A percentile compares a stretch with the other conserved stretches of the same genome.
These are phyloP conservation scores for Xylaria grammica DNA, from an alignment of 495 filamentous ascomycete genomes.

Conservation along the genomic window DNA sequence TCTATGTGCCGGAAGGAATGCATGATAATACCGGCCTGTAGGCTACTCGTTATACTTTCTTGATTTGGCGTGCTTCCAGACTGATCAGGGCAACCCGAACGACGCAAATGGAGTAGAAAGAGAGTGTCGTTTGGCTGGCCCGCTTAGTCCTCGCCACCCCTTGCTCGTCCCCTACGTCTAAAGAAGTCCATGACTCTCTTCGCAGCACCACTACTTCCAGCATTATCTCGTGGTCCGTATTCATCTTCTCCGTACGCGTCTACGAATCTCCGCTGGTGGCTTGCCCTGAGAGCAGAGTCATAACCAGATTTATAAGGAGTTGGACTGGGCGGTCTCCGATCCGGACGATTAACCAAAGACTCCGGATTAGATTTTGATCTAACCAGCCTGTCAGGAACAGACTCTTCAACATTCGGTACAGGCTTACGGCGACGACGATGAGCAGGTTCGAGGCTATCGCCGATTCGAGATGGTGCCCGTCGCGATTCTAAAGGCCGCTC, in stretches of 20 bases:
- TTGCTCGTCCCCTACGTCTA: conserved; percentile 78
- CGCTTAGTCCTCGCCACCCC: conserved; percentile 62
- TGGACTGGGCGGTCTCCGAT: conserved; percentile 39
- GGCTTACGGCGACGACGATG: conserved; percentile 35
- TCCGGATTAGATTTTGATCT: conserved; percentile 55
- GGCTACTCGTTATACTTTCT: too few relatives aligned
- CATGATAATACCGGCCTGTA: too few relatives aligned
- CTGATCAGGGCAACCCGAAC: too few relatives aligned
- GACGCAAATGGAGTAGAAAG: not conserved
- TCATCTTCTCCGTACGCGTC: conserved; percentile 87
- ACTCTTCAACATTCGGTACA: too few relatives aligned
- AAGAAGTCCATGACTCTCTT: conserved; percentile 98
- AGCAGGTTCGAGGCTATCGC: conserved; percentile 30
- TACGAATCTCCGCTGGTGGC: conserved; percentile 71
- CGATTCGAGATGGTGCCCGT: conserved; percentile 25
- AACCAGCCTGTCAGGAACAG: too few relatives aligned
- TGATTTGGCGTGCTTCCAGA: too few relatives aligned
- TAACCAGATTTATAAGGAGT: conserved; percentile 42
- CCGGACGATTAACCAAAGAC: conserved; percentile 46
- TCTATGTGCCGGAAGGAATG: too few relatives aligned
- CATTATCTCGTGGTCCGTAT: conserved; percentile 64
- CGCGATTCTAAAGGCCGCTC: conserved; percentile 43
- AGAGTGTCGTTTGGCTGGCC: conserved; percentile 6
- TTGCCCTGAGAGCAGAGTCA: conserved; percentile 42
- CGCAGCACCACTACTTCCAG: conserved; percentile 84